Base-by-base conservation (phyloP, 176 grass and related monocot genomes). In the Phoenix roebelenii region DNA sequence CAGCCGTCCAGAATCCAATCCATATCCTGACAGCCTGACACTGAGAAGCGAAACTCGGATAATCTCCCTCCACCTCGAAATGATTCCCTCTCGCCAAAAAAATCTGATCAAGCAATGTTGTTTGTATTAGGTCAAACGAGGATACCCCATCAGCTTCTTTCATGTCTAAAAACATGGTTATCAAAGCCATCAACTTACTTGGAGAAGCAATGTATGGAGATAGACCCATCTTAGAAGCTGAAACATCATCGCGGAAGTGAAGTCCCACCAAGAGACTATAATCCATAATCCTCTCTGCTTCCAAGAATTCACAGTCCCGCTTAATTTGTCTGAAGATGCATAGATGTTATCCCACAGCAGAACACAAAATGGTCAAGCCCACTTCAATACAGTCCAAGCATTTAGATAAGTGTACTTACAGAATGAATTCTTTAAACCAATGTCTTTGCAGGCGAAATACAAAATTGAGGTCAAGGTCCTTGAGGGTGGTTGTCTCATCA, bases 381-480 rank as follows among this genome's bases (percentile, higher is more conserved):
- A 29, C 1, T 28, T 16, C 17, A 63, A 5, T 63, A 19, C 26
- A 18, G 65, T 25, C 26, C 25, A 35, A 23, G 28, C n/a, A 29
- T 26, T 15, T 9, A 70, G 51, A 57, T 26, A 50, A 39, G 14
- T 30, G 12, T 73, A 25, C 85, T 97, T 97, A 97, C 93, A 76
- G 74, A 58, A 80, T 67, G 49, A 97, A 74, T 58, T 97, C 75
- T 5, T 67, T 80, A 53, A 82, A 88, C 81, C 81, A 88, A 80
- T 69, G 78, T 20, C 59, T 80, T 28, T 85, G 84, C 74, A 97
- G 76, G 55, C 84, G 81, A 72, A 97, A 97, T 35, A 91, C 76
- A 73, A 91, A 97, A 49, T 92, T 91, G 49, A 97, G 87, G 62
- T 97, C 93, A 49, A 97, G 70, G 69, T 97, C 93, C 72, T 97